Evolutionary conservation across 2,329 filamentous ascomycete species (phyloP).

Genomic region (Talaromyces pinophilus): DNA sequence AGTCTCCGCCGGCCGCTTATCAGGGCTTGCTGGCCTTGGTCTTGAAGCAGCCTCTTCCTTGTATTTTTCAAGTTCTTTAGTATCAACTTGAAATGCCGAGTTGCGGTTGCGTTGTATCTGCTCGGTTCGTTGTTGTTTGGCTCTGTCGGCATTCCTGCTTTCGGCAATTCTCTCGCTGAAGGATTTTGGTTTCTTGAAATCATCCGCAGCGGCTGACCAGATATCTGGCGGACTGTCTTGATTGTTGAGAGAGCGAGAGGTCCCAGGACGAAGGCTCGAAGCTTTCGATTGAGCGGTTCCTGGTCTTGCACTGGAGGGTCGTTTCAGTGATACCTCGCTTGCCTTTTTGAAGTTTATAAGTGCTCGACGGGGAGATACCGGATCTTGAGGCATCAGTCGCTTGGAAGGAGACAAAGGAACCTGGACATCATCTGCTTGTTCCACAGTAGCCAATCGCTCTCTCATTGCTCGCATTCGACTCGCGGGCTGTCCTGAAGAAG

Average conservation of each 20-base stretch:
- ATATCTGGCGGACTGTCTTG: slow-evolving; percentile 29
- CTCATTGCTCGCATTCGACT: slow-evolving; percentile 25
- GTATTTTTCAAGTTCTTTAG: slow-evolving; percentile 47
- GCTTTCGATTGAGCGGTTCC: slow-evolving; percentile 36
- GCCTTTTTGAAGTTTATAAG: slow-evolving; percentile 83
- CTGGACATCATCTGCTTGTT: slow-evolving; percentile 48
- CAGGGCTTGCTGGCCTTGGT: slow-evolving; percentile 48
- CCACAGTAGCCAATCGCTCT: slow-evolving; percentile 20
- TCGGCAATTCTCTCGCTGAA: slow-evolving; percentile 87
- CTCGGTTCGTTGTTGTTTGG: slow-evolving; percentile 41
- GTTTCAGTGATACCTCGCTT: slow-evolving; percentile 79
- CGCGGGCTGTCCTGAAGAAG: slow-evolving; percentile 27
- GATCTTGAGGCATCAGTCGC: slow-evolving; percentile 52
- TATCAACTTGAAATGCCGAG: slow-evolving; percentile 46
- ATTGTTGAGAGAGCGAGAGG: slow-evolving; percentile 30
- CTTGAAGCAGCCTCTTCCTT: slow-evolving; percentile 40
- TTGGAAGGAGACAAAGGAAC: slow-evolving; percentile 73
- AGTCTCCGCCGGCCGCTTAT: slow-evolving; percentile 49
- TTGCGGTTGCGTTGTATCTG: slow-evolving; percentile 43
- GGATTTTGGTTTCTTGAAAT: slow-evolving; percentile 49
- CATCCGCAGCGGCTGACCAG: slow-evolving; percentile 32
- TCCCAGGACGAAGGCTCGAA: slow-evolving; percentile 32
- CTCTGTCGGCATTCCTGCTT: slow-evolving; percentile 52
- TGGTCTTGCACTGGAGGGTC: slow-evolving; percentile 51
- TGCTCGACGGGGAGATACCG: slow-evolving; percentile 75